phyloP scores from a whole-genome alignment of 306 rosid genomes.

The Malus fusca region DNA sequence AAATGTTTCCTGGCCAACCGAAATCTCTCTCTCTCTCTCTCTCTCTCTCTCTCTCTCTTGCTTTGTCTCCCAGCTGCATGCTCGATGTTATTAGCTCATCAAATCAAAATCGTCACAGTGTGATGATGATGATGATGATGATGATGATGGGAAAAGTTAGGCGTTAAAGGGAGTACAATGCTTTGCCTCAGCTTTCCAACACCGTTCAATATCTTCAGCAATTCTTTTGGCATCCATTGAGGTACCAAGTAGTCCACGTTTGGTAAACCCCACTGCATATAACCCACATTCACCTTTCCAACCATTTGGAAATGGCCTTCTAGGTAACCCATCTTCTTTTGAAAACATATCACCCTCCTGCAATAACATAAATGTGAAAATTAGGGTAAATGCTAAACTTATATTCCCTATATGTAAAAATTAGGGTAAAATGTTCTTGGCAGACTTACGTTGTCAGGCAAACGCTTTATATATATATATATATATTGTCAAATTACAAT shows the following conservation, averaged over 20 bases:
- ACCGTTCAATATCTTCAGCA: conserved; percentile 66
- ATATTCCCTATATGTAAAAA: background rate
- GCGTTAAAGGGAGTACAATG: conserved; percentile 25
- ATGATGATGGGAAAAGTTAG: conserved; percentile 18
- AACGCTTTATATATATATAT: background rate
- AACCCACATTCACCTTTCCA: conserved; percentile 89
- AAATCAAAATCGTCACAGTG: conserved; percentile 13
- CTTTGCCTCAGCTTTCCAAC: conserved; percentile 57
- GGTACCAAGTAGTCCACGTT: conserved; percentile 81
- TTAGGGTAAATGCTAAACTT: background rate
- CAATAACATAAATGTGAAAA: background rate
- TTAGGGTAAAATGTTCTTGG: background rate
- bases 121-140: conserved; percentile 10
- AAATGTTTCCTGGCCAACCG: background rate
- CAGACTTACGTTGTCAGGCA: background rate
- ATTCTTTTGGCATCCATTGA: conserved; percentile 72
- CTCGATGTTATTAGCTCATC: conserved; percentile 1
- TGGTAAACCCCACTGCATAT: conserved; percentile 91
- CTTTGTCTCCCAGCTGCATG: background rate
- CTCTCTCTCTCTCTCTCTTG: background rate
- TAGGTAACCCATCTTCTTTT: conserved; percentile 70
- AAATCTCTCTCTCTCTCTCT: background rate
- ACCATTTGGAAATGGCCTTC: conserved; percentile 73
- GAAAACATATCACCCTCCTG: conserved; percentile 87
- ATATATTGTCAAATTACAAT: background rate